phyloP scores from a whole-genome alignment of 805 yeast species.

The Starmerella floris region DNA sequence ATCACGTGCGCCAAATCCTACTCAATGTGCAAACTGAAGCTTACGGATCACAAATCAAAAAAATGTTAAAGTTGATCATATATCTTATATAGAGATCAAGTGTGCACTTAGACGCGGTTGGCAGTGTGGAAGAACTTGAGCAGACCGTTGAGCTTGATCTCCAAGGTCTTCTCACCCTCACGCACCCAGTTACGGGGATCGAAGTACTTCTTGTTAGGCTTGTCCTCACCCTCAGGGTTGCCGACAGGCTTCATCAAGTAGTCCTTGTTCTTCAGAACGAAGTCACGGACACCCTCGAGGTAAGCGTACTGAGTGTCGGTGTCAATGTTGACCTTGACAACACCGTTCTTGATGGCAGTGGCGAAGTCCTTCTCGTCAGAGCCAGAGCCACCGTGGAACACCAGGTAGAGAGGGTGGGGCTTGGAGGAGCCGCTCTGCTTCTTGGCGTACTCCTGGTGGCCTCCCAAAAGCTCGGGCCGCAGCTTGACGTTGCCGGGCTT shows the following conservation, averaged over 20 bases:
- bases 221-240: conserved; percentile 98
- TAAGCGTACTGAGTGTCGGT: conserved; percentile 98
- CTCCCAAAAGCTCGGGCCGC: conserved; percentile 85
- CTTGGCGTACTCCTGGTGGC: conserved; percentile 84
- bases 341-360: conserved; percentile 85
- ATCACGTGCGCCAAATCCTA: too few species aligned
- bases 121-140: conserved; percentile 59
- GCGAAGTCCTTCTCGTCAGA: conserved; percentile 84
- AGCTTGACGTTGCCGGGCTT: conserved; percentile 96
- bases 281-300: conserved; percentile 94
- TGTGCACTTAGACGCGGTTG: conserved; percentile 19
- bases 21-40: too few species aligned
- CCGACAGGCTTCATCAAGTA: conserved; percentile 82
- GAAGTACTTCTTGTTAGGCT: conserved; percentile 99
- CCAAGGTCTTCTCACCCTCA: conserved; percentile 99
- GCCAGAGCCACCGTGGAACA: conserved; percentile 99
- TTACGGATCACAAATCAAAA: too few species aligned
- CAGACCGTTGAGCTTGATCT: conserved; percentile 70
- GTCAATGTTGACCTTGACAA: conserved; percentile 97
- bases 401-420: conserved; percentile 70
- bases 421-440: conserved; percentile 42
- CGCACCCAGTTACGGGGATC: conserved; percentile 99
- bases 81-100: too few species aligned
- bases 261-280: conserved; percentile 90
- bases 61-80: too few species aligned